These are phyloP conservation scores for Moricandia arvensis DNA, from an alignment of 345 rosid species.

Conservation along the genomic window DNA sequence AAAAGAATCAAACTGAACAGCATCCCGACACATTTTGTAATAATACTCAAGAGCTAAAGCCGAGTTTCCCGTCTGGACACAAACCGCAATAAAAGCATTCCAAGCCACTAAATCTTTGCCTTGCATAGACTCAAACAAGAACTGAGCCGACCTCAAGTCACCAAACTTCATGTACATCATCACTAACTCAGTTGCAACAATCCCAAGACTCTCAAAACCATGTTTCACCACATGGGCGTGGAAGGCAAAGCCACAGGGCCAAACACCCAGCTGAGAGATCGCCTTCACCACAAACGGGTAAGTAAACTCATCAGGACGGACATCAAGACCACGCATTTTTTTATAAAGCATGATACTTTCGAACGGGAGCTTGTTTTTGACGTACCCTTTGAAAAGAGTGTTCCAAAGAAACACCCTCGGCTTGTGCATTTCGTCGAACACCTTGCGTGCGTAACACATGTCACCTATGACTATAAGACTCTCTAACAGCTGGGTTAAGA, in stretches of 20 bases:
- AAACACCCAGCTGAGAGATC: constrained; percentile 28
- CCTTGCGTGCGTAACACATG: constrained; percentile 42
- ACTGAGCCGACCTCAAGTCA: constrained; percentile 39
- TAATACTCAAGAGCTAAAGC: constrained; percentile 42
- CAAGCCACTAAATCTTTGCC: constrained; percentile 55
- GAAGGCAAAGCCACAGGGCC: constrained; percentile 30
- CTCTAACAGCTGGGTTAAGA: constrained; percentile 40
- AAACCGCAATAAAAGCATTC: constrained; percentile 50
- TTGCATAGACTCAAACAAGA: constrained; percentile 50
- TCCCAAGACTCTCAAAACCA: constrained; percentile 43
- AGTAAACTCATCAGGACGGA: constrained; percentile 49
- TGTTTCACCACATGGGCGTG: constrained; percentile 44
- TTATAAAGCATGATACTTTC: constrained; percentile 37
- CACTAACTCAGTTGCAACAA: constrained; percentile 50
- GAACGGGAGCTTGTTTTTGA: constrained; percentile 36
- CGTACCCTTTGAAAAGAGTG: constrained; percentile 50
- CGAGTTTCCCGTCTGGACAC: constrained; percentile 43
- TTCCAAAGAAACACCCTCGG: constrained; percentile 54
- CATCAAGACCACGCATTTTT: constrained; percentile 34
- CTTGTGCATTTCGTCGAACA: constrained; percentile 60
- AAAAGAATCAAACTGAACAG: constrained; percentile 41
- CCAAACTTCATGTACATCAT: constrained; percentile 48
- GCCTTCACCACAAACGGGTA: constrained; percentile 55
- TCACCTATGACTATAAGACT: constrained; percentile 30
- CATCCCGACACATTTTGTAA: constrained; percentile 32